A percentile compares a stretch with the other conserved stretches of the same genome.
phyloP scores from a whole-genome alignment of 345 rosid genomes.

The Psidium friedrichsthalianum region DNA sequence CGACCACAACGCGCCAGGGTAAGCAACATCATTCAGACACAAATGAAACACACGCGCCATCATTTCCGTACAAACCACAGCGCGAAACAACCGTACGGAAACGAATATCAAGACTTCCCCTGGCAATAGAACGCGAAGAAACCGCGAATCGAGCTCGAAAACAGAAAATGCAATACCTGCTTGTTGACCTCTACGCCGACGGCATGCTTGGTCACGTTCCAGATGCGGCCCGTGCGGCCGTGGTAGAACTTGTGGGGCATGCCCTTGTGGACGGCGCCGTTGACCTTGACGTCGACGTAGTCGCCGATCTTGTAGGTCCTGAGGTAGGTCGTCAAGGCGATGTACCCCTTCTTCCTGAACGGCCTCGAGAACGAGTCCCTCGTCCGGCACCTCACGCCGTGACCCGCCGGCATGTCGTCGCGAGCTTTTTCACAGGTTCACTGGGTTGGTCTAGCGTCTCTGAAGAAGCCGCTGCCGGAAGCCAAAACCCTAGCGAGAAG shows the following conservation, averaged over 20 bases:
- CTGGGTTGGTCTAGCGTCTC: neutral
- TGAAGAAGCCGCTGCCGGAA: neutral
- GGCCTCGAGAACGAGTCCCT: constrained; percentile 56
- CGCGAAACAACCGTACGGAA: neutral
- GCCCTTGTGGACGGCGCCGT: constrained; percentile 74
- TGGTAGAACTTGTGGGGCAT: constrained; percentile 86
- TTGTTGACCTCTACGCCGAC: constrained; percentile 71
- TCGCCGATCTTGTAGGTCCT: constrained; percentile 59
- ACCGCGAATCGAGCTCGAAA: neutral
- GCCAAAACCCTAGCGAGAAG: neutral
- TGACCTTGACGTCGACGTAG: constrained; percentile 58
- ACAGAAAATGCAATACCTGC: constrained; percentile 17
- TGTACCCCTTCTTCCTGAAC: constrained; percentile 78
- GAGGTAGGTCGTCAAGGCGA: constrained; percentile 55
- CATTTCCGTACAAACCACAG: neutral
- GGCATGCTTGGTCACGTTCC: constrained; percentile 82
- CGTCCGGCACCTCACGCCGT: constrained; percentile 51
- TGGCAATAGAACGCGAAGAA: neutral
- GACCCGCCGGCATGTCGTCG: constrained; percentile 62
- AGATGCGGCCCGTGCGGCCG: constrained; percentile 70
- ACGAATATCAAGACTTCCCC: neutral
- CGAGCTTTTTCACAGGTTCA: neutral
- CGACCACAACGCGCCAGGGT: neutral
- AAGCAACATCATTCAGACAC: neutral
- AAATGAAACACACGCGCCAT: neutral